phyloP scores from a whole-genome alignment of 495 filamentous ascomycete species.

The Chaetomium tenue region DNA sequence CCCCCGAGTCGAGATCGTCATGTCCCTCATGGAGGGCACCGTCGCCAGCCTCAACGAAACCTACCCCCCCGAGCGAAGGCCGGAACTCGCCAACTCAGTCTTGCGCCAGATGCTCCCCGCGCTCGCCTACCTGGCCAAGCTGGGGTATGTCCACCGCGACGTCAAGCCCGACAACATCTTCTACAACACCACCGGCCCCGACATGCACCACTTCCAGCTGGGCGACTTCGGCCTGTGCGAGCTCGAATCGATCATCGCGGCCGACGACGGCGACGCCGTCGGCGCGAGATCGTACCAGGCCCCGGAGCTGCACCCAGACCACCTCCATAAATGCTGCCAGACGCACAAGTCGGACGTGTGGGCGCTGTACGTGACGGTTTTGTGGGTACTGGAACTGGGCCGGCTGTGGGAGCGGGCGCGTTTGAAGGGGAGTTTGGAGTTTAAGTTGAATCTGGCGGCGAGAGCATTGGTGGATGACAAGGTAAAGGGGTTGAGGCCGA shows the following conservation, averaged over 20 bases:
- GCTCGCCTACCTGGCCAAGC: slow-evolving; percentile 14
- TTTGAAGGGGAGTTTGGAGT: background rate
- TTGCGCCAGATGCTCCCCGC: slow-evolving; percentile 19
- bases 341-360: slow-evolving; percentile 16
- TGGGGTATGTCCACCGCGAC: slow-evolving; percentile 16
- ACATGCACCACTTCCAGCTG: slow-evolving; percentile 4
- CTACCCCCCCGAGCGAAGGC: background rate
- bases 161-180: slow-evolving; percentile 24
- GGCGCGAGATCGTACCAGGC: background rate
- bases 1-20: no score
- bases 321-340: background rate
- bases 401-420: background rate
- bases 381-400: slow-evolving; percentile 8
- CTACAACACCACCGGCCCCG: background rate
- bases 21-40: slow-evolving; percentile 14
- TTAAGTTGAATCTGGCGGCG: background rate
- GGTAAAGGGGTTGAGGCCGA: background rate
- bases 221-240: slow-evolving; percentile 16
- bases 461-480: background rate
- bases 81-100: background rate
- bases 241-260: background rate
- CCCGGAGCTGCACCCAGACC: background rate
- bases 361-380: slow-evolving; percentile 12
- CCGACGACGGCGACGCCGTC: background rate
- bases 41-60: background rate